Evolutionary conservation across 257 asterid genomes (phyloP).

Genomic region (Solanum stenotomum): DNA sequence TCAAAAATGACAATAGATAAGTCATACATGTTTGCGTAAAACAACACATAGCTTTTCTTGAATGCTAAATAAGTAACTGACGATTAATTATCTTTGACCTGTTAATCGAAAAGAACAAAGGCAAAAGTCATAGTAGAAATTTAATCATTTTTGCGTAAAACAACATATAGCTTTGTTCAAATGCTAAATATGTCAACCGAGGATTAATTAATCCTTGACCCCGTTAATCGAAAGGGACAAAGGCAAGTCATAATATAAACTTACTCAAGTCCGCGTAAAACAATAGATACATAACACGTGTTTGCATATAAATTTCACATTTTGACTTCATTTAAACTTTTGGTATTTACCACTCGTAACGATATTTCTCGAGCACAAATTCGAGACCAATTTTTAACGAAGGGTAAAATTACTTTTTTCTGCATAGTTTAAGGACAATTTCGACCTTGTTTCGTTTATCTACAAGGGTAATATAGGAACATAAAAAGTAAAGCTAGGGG

Average conservation of each 20-base stretch:
- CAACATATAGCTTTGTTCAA: not conserved
- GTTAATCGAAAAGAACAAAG: not conserved
- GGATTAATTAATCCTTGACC: not conserved
- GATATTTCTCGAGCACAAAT: not conserved
- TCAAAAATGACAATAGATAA: not conserved
- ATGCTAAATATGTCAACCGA: not conserved
- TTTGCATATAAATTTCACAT: not conserved
- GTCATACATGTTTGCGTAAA: not conserved
- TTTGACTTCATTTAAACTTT: not conserved
- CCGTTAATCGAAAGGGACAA: not conserved
- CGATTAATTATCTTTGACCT: not conserved
- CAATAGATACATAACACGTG: not conserved
- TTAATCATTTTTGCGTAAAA: not conserved
- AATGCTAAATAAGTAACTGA: not conserved
- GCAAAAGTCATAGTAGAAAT: not conserved
- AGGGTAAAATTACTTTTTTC: not conserved
- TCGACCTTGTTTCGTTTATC: not conserved
- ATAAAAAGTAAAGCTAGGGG: not conserved
- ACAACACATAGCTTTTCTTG: not conserved
- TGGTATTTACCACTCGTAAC: not conserved
- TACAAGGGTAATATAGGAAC: not conserved
- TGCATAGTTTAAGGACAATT: not conserved
- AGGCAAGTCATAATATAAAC: not conserved
- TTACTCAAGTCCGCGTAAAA: not conserved
- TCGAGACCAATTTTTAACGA: not conserved